These are phyloP conservation scores for Rhizoctonia solani DNA, from an alignment of 1,284 basidiomycete genomes.

Conservation along the genomic window DNA sequence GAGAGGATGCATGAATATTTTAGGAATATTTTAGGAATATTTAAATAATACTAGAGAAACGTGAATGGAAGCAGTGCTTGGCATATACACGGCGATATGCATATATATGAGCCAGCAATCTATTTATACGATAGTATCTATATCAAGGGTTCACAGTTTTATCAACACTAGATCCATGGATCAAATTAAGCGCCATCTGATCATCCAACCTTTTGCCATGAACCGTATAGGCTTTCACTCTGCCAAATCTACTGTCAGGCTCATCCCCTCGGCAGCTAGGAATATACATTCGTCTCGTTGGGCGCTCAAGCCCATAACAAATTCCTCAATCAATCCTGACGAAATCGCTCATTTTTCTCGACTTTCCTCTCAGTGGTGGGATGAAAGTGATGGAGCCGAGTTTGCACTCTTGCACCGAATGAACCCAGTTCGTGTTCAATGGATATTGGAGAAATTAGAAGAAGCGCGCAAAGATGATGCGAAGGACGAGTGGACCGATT, in stretches of 20 bases:
- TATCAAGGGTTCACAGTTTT: too few species aligned
- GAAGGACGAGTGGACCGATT: constrained; percentile 43
- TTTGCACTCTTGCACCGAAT: constrained; percentile 90
- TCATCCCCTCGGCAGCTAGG: not conserved
- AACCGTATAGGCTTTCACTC: not conserved
- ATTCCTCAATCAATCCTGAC: constrained; percentile 67
- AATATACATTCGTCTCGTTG: constrained; percentile 1
- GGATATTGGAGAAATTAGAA: constrained; percentile 79
- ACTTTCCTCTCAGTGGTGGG: constrained; percentile 95
- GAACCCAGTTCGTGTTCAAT: constrained; percentile 90
- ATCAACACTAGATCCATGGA: not conserved
- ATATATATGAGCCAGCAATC: too few species aligned
- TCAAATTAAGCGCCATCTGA: constrained; percentile 4
- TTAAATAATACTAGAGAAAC: not conserved
- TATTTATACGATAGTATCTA: too few species aligned
- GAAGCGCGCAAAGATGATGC: constrained; percentile 60
- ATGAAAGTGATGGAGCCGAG: constrained; percentile 79
- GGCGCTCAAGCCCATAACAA: not conserved
- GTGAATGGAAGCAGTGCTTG: too few species aligned
- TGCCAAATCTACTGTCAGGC: not conserved
- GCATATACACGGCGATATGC: too few species aligned
- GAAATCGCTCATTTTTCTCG: constrained; percentile 94
- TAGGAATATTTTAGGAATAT: not conserved
- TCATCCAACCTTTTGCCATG: constrained; percentile 17
- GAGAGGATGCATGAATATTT: constrained; percentile 1